Evolutionary conservation across 352 stramenopile genomes (phyloP), one percentile per base, ranked within the genome.

Genomic region (Phytophthora hybrid): DNA sequence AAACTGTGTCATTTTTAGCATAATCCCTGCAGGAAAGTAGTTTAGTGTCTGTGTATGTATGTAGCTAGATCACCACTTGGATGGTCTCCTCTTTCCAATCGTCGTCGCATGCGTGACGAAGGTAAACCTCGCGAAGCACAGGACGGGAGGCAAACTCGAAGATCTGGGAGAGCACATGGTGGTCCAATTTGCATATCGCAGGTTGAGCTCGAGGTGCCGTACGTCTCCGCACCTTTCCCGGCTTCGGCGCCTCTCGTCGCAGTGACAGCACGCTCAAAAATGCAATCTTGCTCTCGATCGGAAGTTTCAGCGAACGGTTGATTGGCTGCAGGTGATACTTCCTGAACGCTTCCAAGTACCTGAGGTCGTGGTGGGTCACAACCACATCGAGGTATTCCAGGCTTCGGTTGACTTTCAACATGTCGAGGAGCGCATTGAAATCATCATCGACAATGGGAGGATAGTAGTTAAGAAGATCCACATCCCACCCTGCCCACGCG

Each of bases 391-490:
- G 44, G 44, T 51, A 51, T 51, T 51, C 44, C 44, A 51, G 44
- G 44, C 44, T 51, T 51, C 44, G 44, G 44, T 51, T 51, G 18
- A 51, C 44, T n/a, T 51, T 51, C 44, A 51, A 8, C 44, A 51
- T 51, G 14, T 51, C 44, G 18, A 51, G 44, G 5, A 51, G 16
- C 16, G 44, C 44, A 11, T n/a, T n/a, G 39, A 47, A 47, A 19
- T 44, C 34, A 14, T 14, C 34, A 44, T 44, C 34, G 10, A 21
- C 14, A n/a, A 49, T n/a, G 8, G 41, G 41, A 49, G 41, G 41
- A 49, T 49, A 49, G 16, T 49, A 49, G 41, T n/a, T n/a, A 5
- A 9, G 0, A n/a, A 10, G 16, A 49, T 18, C 0, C 13, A 21
- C 13, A 49, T 49, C 44, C 44, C 44, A 51, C 18, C 44, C 44